A percentile compares a stretch with the other conserved stretches of the same genome.
Conservation (phyloP, 768 basidiomycete genomes). For the Pleurotus djamor region DNA sequence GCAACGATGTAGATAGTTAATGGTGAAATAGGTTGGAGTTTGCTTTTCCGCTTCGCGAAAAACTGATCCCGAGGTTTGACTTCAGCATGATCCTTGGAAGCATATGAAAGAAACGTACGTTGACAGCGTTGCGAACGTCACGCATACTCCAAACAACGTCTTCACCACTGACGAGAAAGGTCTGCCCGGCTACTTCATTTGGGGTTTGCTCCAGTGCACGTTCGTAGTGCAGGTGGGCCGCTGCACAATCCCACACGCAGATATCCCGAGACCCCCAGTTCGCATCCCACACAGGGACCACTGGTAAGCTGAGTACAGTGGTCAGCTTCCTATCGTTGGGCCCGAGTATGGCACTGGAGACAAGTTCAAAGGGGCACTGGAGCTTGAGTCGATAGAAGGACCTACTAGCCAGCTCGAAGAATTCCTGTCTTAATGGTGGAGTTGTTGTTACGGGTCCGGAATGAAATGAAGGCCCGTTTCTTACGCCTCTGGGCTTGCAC, state of each 20-base stretch:
- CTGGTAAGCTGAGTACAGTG: conserved; percentile 26
- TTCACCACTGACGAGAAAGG: conserved; percentile 29
- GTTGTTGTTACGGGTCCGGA: no score
- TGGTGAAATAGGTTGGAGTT: conserved; percentile 15
- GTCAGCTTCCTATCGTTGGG: conserved; percentile 28
- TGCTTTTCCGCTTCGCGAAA: conserved; percentile 22
- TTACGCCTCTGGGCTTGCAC: no score
- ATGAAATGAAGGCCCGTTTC: no score
- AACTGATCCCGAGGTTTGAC: conserved; percentile 17
- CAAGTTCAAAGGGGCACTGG: no score
- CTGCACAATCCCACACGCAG: conserved; percentile 32
- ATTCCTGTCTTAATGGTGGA: no score
- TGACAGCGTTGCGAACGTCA: conserved; percentile 23
- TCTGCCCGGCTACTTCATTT: conserved; percentile 24
- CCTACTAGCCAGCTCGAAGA: no score
- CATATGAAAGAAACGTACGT: conserved; percentile 17
- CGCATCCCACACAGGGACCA: conserved; percentile 27
- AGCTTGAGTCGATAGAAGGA: no score
- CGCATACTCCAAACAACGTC: conserved; percentile 26
- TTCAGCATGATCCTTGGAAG: no score
- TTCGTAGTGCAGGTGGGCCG: conserved; percentile 29
- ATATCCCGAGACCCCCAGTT: conserved; percentile 24
- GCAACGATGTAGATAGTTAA: conserved; percentile 25
- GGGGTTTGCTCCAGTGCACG: conserved; percentile 22
- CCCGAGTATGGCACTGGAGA: conserved; percentile 26